phyloP scores from a whole-genome alignment of 2,329 filamentous ascomycete species.

The Scedosporium boydii region DNA sequence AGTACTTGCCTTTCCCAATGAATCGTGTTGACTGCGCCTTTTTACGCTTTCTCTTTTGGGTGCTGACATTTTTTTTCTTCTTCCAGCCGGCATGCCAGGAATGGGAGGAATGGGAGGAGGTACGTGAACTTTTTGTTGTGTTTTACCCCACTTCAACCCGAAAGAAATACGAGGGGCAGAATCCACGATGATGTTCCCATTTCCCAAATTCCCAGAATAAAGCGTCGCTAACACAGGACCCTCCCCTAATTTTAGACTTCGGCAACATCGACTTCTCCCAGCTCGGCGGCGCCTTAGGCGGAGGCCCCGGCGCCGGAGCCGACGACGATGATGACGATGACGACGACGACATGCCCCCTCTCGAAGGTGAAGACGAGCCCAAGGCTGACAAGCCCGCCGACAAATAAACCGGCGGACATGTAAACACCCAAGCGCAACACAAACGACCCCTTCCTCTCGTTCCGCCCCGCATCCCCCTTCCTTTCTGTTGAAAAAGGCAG shows the following conservation, averaged over 20 bases:
- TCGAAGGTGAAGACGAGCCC: conserved; percentile 51
- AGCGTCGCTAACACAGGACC: neutral
- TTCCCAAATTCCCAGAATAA: neutral
- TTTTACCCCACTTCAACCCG: neutral
- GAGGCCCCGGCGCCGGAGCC: conserved; percentile 24
- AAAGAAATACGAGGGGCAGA: neutral
- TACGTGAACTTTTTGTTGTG: neutral
- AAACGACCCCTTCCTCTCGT: neutral
- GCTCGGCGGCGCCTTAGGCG: conserved; percentile 54
- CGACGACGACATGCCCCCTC: conserved; percentile 70
- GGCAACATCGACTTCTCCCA: conserved; percentile 92
- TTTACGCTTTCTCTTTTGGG: neutral
- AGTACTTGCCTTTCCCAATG: conserved; percentile 20
- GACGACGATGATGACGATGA: conserved; percentile 44
- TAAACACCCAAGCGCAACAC: neutral
- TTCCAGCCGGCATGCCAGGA: conserved; percentile 8
- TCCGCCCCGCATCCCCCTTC: neutral
- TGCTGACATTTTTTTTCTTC: conserved; percentile 24
- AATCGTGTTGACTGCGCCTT: neutral
- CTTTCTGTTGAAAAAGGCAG: neutral
- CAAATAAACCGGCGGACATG: conserved; percentile 4
- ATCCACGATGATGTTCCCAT: neutral
- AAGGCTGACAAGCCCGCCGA: conserved; percentile 9
- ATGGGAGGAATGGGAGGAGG: conserved; percentile 14
- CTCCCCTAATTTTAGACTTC: conserved; percentile 48